phyloP scores from a whole-genome alignment of 2,329 filamentous ascomycete species.

The Claviceps digitariae region DNA sequence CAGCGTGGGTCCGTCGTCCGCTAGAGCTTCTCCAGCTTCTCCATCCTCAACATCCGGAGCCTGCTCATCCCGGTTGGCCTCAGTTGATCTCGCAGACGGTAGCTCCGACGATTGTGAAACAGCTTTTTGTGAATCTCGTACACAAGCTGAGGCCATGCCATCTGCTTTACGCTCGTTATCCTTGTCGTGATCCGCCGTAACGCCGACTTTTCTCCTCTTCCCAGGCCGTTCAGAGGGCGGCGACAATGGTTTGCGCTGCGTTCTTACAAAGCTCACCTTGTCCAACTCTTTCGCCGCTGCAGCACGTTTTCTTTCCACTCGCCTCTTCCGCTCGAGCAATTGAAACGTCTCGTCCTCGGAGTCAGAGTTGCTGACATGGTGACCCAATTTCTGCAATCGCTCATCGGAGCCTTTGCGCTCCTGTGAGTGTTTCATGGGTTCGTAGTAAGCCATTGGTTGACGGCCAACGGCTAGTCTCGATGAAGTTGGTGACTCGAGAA shows the following conservation, averaged over 20 bases:
- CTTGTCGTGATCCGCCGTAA: not conserved
- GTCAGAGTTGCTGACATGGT: slow-evolving; percentile 22
- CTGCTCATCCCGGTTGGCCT: slow-evolving; percentile 18
- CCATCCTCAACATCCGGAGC: slow-evolving; percentile 5
- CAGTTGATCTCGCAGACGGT: slow-evolving; percentile 16
- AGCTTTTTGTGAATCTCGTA: slow-evolving; percentile 14
- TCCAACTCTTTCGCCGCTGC: slow-evolving; percentile 27
- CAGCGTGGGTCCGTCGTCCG: not conserved
- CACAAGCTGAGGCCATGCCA: not conserved
- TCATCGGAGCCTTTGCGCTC: slow-evolving; percentile 20
- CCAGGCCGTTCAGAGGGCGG: slow-evolving; percentile 11
- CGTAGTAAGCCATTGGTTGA: slow-evolving; percentile 28
- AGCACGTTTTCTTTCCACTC: slow-evolving; percentile 24
- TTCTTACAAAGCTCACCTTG: slow-evolving; percentile 24
- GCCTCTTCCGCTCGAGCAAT: slow-evolving; percentile 21
- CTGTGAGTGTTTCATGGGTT: slow-evolving; percentile 33
- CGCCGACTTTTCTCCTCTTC: slow-evolving; percentile 15
- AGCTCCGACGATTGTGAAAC: slow-evolving; percentile 13
- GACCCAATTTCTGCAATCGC: slow-evolving; percentile 12
- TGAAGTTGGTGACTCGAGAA: slow-evolving; percentile 24
- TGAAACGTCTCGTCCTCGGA: slow-evolving; percentile 19
- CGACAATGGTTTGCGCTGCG: slow-evolving; percentile 7
- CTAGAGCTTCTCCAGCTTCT: not conserved
- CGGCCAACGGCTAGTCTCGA: slow-evolving; percentile 12
- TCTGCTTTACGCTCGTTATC: not conserved